Evolutionary conservation across 306 rosid species (phyloP).

Genomic region (Citrullus amarus): DNA sequence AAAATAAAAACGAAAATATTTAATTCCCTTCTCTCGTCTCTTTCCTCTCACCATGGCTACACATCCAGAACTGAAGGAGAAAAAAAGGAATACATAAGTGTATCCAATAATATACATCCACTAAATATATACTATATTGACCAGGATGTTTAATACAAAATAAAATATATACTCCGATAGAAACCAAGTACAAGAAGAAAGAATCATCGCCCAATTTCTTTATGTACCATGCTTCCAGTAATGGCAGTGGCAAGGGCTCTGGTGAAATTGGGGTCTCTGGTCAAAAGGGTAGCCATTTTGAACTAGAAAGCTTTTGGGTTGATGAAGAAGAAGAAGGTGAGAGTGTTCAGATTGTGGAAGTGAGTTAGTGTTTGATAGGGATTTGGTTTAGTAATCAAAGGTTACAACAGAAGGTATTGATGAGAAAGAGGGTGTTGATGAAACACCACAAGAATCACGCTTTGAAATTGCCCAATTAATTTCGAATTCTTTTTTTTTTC

Average conservation of each 20-base stretch:
- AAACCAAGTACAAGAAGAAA: too few species aligned
- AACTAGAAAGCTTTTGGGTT: conserved; percentile 21
- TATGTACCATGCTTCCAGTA: not conserved
- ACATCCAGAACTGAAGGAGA: too few species aligned
- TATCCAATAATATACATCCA: too few species aligned
- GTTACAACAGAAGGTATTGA: conserved; percentile 20
- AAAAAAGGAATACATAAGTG: too few species aligned
- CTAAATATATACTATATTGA: too few species aligned
- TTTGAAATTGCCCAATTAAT: not conserved
- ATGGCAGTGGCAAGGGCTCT: conserved; percentile 45
- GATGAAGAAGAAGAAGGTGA: not conserved
- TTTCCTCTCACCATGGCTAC: too few species aligned
- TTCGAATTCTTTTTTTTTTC: too few species aligned
- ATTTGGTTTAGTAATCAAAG: conserved; percentile 14
- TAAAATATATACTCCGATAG: too few species aligned
- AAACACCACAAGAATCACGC: not conserved
- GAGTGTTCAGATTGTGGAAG: not conserved
- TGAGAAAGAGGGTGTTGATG: not conserved
- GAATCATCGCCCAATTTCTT: not conserved
- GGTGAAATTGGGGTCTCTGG: conserved; percentile 45
- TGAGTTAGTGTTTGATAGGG: not conserved
- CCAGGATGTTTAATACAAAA: too few species aligned
- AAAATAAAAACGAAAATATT: too few species aligned
- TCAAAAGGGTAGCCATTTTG: conserved; percentile 40
- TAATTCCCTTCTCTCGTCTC: too few species aligned